Evolutionary conservation across 305 asterid genomes (phyloP).

Genomic region (Solanum hybrid): DNA sequence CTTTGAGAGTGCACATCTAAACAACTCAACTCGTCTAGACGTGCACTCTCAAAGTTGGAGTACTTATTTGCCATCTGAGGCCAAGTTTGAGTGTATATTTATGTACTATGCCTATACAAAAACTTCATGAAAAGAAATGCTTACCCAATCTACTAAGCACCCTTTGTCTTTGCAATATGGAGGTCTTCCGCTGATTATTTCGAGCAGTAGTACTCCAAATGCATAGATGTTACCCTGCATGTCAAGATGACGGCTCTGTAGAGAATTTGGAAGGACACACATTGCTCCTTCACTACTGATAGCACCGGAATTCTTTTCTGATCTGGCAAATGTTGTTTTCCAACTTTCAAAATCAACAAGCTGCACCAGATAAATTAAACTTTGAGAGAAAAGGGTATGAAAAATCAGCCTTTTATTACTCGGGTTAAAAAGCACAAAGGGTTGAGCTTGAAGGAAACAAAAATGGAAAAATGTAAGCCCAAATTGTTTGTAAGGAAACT

Average conservation of each 20-base stretch:
- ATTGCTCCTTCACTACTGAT: conserved; percentile 67
- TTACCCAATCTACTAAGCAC: conserved; percentile 83
- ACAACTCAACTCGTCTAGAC: too few relatives aligned
- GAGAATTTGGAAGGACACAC: conserved; percentile 68
- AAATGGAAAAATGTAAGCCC: not conserved
- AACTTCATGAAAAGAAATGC: not conserved
- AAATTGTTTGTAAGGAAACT: not conserved
- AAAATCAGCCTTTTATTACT: not conserved
- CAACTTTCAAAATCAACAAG: conserved; percentile 95
- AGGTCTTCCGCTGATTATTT: conserved; percentile 84
- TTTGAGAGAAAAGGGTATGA: not conserved
- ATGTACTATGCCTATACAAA: not conserved
- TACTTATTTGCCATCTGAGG: too few relatives aligned
- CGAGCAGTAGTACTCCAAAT: conserved; percentile 79
- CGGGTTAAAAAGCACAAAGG: not conserved
- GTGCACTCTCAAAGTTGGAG: too few relatives aligned
- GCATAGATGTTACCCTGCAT: conserved; percentile 73
- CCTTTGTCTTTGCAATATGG: conserved; percentile 79
- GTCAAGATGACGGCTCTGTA: conserved; percentile 63
- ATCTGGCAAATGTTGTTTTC: conserved; percentile 71
- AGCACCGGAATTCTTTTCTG: conserved; percentile 68
- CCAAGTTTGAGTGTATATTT: too few relatives aligned
- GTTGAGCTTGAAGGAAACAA: not conserved
- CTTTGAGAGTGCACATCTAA: too few relatives aligned
- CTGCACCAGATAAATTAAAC: conserved; percentile 28